phyloP scores from a whole-genome alignment of 768 basidiomycete genomes.

The Kwoniella dejecticola region DNA sequence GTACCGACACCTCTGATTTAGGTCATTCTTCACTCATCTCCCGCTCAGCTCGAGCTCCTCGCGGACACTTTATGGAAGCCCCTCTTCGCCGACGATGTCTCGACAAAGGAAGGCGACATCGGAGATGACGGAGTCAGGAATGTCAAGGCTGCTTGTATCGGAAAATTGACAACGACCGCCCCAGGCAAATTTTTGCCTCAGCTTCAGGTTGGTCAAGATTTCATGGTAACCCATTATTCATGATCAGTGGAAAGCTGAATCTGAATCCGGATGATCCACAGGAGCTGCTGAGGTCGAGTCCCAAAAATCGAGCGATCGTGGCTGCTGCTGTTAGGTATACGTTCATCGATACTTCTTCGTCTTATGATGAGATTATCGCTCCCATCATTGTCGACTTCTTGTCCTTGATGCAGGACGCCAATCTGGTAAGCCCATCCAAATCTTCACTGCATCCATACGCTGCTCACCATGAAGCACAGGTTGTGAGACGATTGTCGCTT shows the following conservation, averaged over 20 bases:
- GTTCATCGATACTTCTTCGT: constrained; percentile 79
- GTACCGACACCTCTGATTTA: constrained; percentile 45
- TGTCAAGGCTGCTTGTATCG: constrained; percentile 93
- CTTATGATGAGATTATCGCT: constrained; percentile 87
- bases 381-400: constrained; percentile 86
- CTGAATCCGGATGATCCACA: too few relatives aligned
- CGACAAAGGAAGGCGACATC: constrained; percentile 17
- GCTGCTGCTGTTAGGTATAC: constrained; percentile 88
- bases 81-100: constrained; percentile 76
- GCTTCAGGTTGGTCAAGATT: constrained; percentile 79
- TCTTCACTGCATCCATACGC: constrained; percentile 4
- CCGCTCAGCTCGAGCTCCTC: constrained; percentile 77
- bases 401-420: constrained; percentile 81
- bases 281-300: constrained; percentile 43
- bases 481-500: constrained; percentile 83
- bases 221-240: too few relatives aligned
- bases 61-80: constrained; percentile 91
- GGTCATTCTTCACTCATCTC: constrained; percentile 89
- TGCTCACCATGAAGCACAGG: constrained; percentile 59
- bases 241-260: too few relatives aligned
- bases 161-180: constrained; percentile 88
- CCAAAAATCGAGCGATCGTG: constrained; percentile 73
- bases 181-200: constrained; percentile 89
- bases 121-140: constrained; percentile 86
- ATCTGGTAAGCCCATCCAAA: constrained; percentile 65